phyloP scores from a whole-genome alignment of 768 basidiomycete genomes.

The Russula lepida region DNA sequence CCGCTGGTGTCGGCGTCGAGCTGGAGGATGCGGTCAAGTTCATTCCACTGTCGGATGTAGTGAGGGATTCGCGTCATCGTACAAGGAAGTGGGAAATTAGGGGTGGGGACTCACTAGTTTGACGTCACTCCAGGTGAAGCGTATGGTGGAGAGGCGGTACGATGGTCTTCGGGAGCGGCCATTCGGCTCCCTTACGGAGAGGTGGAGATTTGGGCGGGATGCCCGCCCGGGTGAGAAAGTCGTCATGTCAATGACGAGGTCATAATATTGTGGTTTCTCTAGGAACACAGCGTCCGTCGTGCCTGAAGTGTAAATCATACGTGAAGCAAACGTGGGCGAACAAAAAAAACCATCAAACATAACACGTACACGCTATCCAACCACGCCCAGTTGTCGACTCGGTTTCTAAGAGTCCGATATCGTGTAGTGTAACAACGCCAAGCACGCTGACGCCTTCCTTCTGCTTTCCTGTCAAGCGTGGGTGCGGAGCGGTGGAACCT shows the following conservation, averaged over 20 bases:
- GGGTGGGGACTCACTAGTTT: conserved; percentile 44
- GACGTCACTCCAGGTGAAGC: conserved; percentile 81
- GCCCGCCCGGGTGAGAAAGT: conserved; percentile 50
- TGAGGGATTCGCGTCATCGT: not conserved
- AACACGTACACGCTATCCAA: conserved; percentile 68
- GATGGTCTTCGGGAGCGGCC: conserved; percentile 32
- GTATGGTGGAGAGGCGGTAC: conserved; percentile 50
- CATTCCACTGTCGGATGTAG: conserved; percentile 53
- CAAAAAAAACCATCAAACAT: not conserved
- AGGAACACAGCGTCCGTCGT: conserved; percentile 82
- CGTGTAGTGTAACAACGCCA: conserved; percentile 72
- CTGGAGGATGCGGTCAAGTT: conserved; percentile 60
- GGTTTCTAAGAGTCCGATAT: conserved; percentile 51
- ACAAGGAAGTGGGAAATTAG: not conserved
- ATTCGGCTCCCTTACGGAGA: conserved; percentile 42
- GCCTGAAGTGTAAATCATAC: conserved; percentile 30
- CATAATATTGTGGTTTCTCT: conserved; percentile 72
- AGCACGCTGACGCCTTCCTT: conserved; percentile 56
- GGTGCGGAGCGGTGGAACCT: not conserved
- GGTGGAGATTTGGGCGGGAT: conserved; percentile 50
- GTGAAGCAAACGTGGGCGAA: not conserved
- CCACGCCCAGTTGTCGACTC: conserved; percentile 56
- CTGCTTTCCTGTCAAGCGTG: conserved; percentile 32
- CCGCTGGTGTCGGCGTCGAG: conserved; percentile 33
- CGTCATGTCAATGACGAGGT: conserved; percentile 73